Base-by-base conservation (phyloP, 768 basidiomycete genomes). In the Lactarius tabidus region DNA sequence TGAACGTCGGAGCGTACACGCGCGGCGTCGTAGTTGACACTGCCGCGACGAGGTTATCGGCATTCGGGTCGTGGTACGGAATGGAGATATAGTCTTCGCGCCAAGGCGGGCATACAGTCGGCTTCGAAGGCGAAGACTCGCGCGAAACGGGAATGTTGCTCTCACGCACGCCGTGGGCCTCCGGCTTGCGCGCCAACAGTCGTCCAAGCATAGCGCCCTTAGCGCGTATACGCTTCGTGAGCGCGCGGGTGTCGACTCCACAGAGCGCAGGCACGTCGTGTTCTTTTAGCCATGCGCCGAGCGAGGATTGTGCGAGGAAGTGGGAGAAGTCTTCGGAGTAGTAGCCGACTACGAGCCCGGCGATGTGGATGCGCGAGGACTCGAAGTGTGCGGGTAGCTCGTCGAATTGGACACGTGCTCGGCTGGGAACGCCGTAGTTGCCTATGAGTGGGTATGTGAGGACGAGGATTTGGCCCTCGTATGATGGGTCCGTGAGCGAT, bases 401-500 rank as follows among this genome's bases (percentile, higher is more conserved):
- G 66, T 88, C 83, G 45, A 84, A 72, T 38, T 80, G 67, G 41
- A 68, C 65, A 67, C 76, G 75, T 35, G 79, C 78, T 62, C 93
- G 87, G 67, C 82, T 82, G 59, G 97, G 97, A 28, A 98, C 95
- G 73, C 97, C 97, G 74, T 99, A 99, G 75, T 98, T 98, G 41
- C 97, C 97, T 69, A 98, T 80, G 71, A 99, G 82, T 17, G 97
- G 97, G 78, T 98, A 98, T 2, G 97, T 98, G 70, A 98, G 83
- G 69, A 99, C 87, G 65, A 99, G 89, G 74, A 99, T 98, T 77
- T 98, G 97, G 39, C 95, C 94, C 75, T 96, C 89, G 77, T 99
- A 99, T 2, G 96, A 98, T 23, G 97, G 97, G 76, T 98, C 97
- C 53, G 97, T 99, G 70, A 98, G 80, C 23, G 96, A 98, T 73